Conservation (phyloP, 73 alveolate species). For the Symbiodinium natans region DNA sequence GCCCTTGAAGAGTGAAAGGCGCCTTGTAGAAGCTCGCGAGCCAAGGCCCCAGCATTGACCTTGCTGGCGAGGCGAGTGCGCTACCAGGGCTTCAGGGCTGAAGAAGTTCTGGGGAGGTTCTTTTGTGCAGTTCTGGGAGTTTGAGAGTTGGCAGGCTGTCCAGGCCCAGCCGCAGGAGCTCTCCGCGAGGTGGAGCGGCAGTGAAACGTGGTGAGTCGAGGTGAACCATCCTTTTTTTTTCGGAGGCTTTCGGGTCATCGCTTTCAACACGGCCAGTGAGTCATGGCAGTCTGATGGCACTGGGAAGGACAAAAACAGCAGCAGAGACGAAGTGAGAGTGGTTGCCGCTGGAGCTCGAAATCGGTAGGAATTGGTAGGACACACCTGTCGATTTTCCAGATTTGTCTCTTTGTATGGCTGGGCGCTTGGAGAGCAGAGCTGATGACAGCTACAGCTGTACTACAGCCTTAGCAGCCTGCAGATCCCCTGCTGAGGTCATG, state of each 20-base stretch:
- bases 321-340: background rate
- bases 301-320: background rate
- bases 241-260: background rate
- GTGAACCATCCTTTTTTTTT: too few relatives aligned
- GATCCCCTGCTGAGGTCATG: slow-evolving; percentile 20
- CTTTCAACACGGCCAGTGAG: background rate
- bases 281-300: background rate
- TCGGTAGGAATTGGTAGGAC: too few relatives aligned
- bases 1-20: too few relatives aligned
- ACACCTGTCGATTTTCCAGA: slow-evolving; percentile 49
- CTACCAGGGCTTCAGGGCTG: too few relatives aligned
- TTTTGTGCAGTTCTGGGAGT: too few relatives aligned
- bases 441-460: background rate
- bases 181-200: background rate
- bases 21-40: too few relatives aligned
- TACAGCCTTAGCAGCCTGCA: background rate
- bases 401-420: slow-evolving; percentile 57
- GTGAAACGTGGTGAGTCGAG: background rate
- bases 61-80: too few relatives aligned
- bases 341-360: background rate
- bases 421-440: background rate
- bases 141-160: too few relatives aligned
- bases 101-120: too few relatives aligned
- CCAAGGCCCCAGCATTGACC: too few relatives aligned
- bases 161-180: slow-evolving; percentile 1